phyloP scores from a whole-genome alignment of 1,139 yeast genomes.

The Tardiomyces blankii region DNA sequence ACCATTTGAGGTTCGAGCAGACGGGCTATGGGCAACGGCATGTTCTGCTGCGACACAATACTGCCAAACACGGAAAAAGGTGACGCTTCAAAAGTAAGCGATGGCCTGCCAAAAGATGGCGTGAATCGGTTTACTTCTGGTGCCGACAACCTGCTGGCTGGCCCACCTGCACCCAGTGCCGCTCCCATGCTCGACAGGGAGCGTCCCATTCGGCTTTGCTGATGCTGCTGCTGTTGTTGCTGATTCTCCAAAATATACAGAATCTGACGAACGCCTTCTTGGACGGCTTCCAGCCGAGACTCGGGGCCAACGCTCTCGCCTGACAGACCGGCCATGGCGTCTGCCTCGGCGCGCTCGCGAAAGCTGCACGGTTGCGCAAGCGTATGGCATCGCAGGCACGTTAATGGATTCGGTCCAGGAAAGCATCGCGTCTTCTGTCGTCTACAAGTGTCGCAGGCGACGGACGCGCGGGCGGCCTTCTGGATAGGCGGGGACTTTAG shows the following conservation, averaged over 20 bases:
- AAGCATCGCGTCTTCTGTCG: conserved; percentile 55
- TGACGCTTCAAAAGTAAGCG: conserved; percentile 34
- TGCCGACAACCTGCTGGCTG: not conserved
- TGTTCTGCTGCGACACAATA: conserved; percentile 22
- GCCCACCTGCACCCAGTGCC: not conserved
- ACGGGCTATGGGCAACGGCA: conserved; percentile 37
- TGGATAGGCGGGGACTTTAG: conserved; percentile 3
- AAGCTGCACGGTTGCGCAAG: conserved; percentile 44
- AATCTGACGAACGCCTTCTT: conserved; percentile 17
- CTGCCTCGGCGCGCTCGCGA: conserved; percentile 9
- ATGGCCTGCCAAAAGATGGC: conserved; percentile 31
- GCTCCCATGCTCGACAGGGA: not conserved
- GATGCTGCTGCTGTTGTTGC: not conserved
- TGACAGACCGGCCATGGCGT: conserved; percentile 11
- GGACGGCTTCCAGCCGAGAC: conserved; percentile 13
- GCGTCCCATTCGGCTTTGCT: not conserved
- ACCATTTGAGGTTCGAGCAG: conserved; percentile 28
- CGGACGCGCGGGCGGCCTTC: conserved; percentile 38
- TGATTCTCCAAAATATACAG: conserved; percentile 10
- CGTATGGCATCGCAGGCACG: conserved; percentile 48
- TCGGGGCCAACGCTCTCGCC: conserved; percentile 6
- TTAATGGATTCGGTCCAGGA: conserved; percentile 33
- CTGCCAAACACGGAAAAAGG: conserved; percentile 40
- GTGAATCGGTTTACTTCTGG: conserved; percentile 1
- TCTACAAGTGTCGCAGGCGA: conserved; percentile 51